phyloP scores from a whole-genome alignment of 768 basidiomycete genomes.

The Zangia roseola region DNA sequence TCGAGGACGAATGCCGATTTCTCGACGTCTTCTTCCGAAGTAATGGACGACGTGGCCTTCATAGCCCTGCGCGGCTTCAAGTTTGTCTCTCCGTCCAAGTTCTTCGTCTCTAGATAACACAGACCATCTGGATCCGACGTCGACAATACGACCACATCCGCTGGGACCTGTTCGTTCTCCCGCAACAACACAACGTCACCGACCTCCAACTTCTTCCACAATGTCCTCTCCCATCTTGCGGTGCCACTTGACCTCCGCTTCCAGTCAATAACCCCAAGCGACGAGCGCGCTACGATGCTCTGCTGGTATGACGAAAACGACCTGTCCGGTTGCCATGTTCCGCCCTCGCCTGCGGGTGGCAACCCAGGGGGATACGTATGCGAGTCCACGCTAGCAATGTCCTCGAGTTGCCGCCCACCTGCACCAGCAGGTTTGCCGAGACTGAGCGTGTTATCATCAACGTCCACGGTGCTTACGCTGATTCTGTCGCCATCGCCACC shows the following conservation, averaged over 20 bases:
- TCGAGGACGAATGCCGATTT: slow-evolving; percentile 85
- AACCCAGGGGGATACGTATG: slow-evolving; percentile 62
- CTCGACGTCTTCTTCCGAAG: slow-evolving; percentile 88
- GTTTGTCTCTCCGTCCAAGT: slow-evolving; percentile 97
- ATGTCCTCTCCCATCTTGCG: slow-evolving; percentile 88
- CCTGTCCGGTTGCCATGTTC: slow-evolving; percentile 37
- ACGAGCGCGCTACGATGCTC: slow-evolving; percentile 54
- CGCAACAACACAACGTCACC: slow-evolving; percentile 91
- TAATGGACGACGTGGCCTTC: slow-evolving; percentile 70
- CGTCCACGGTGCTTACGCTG: slow-evolving; percentile 46
- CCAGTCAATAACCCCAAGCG: slow-evolving; percentile 81
- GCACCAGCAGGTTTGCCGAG: slow-evolving; percentile 37
- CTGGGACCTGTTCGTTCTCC: slow-evolving; percentile 95
- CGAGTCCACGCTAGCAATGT: slow-evolving; percentile 65
- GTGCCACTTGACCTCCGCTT: slow-evolving; percentile 62
- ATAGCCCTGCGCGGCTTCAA: slow-evolving; percentile 82
- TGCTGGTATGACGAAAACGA: slow-evolving; percentile 52
- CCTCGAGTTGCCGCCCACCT: slow-evolving; percentile 55
- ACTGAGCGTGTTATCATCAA: slow-evolving; percentile 44
- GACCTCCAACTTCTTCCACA: slow-evolving; percentile 99
- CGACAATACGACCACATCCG: slow-evolving; percentile 89
- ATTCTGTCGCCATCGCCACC: slow-evolving; percentile 29
- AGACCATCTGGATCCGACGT: slow-evolving; percentile 89
- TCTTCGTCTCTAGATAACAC: slow-evolving; percentile 98
- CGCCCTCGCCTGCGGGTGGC: slow-evolving; percentile 26